Conservation (phyloP, 208 protist species). For the Trypanosoma conorhini region DNA sequence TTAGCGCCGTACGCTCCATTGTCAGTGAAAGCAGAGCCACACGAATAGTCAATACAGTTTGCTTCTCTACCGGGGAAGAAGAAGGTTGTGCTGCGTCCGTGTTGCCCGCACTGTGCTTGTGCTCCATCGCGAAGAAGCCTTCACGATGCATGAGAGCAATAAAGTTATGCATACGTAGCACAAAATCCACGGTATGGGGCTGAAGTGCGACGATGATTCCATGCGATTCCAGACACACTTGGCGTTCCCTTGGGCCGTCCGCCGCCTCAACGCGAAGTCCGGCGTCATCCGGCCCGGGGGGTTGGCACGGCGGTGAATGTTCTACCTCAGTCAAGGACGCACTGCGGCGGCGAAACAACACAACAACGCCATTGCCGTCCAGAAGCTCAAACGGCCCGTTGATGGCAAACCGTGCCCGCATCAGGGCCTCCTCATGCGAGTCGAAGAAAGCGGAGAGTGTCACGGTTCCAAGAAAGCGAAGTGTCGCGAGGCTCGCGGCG, state of each 20-base stretch:
- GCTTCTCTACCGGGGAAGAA: not conserved
- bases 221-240: conserved; percentile 9
- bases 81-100: not conserved
- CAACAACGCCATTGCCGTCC: conserved; percentile 16
- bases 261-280: conserved; percentile 16
- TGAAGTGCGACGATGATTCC: conserved; percentile 22
- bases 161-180: conserved; percentile 29
- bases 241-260: conserved; percentile 11
- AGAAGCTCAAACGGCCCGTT: conserved; percentile 28
- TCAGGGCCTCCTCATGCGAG: not conserved
- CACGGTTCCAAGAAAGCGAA: conserved; percentile 14
- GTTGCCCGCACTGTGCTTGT: not conserved
- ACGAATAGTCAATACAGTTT: conserved; percentile 12
- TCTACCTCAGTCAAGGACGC: not conserved
- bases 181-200: conserved; percentile 28
- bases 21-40: conserved; percentile 9
- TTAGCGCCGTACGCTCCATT: conserved; percentile 21
- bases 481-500: conserved; percentile 3
- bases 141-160: conserved; percentile 18
- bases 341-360: conserved; percentile 6
- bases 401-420: conserved; percentile 4
- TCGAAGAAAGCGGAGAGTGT: conserved; percentile 3
- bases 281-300: not conserved
- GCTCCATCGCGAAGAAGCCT: not conserved
- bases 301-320: not conserved